Base-by-base conservation (phyloP, 768 basidiomycete genomes). In the Cystofilobasidium capitatum region DNA sequence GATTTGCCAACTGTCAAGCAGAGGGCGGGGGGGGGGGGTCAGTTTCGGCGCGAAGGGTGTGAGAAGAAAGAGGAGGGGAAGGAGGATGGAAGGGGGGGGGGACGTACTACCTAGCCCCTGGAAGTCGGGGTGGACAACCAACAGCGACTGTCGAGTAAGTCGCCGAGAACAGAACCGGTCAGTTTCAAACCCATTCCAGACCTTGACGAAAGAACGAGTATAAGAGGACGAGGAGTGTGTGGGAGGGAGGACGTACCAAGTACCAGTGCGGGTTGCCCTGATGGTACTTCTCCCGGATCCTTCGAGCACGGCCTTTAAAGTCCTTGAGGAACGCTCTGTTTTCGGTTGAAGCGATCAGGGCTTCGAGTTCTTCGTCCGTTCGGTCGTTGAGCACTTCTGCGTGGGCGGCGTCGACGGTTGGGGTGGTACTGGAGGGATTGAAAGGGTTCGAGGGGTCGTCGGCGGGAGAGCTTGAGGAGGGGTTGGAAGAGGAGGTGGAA, bases 251-350 rank as follows among this genome's bases (percentile, higher is more conserved):
- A 55, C 63, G 33, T 54, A 64, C 64, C 14, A 65, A 39, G 26
- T 59, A 66, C 65, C 65, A 66, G 35, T 60, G 45, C 14, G 58
- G 58, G 24, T 16, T 16, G 0, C 65, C 65, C 37, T 37, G 16
- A 12, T 26, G 45, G 31, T 58, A 49, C 26, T 51, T 44, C n/a
- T 49, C 58, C 37, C 65, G 49, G 1, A 20, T 33, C 54, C 33
- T 9, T 13, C 26, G 26, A n/a, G 29, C 39, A 14, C 37, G 35
- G 3, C 12, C 33, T 39, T 35, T 59, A 35, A 66, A 39, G 20
- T 31, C 58, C 57, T 60, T 60, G 57, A 59, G 26, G 36, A 66
- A 66, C 24, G 1, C 58, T 12, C 10, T 13, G 35, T 66, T 45
- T 33, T 47, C 40, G 22, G 58, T 31, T 2, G 51, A 8, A 14